Base-by-base conservation (phyloP, 169 alveolate genomes). In the Eimeria nieschulzi region DNA sequence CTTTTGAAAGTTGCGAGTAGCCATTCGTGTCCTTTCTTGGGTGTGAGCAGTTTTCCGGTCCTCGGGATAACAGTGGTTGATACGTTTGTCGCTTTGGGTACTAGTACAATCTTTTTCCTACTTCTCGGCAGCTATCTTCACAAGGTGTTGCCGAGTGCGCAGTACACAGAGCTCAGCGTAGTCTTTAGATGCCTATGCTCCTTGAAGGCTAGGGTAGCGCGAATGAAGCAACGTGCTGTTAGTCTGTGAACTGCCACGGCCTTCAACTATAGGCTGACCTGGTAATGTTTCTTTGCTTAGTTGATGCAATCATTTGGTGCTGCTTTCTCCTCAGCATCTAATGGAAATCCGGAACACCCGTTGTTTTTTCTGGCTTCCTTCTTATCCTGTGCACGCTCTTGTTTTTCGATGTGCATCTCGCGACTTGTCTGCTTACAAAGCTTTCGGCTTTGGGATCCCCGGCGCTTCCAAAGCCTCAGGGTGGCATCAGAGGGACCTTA, bases 61-160 rank as follows among this genome's bases (percentile, higher is more conserved):
- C 88, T 80, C 46, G 88, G 88, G 12, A 61, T 80, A 13, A 25
- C 88, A 7, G 33, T 80, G 8, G 88, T 66, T 59, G 88, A 80
- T 17, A 33, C 75, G 9, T 80, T 56, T 33, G 56, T 61, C n/a
- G 51, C 76, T 61, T 26, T 80, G 88, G 19, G 88, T 61, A 56
- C 61, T n/a, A 80, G 88, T 39, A 80, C 76, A 15, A 59, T 26
- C 33, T 9, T 80, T 39, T 80, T 80, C 88, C 19, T 66, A 6
- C 68, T 46, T 61, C 75, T 80, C 56, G 88, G 88, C 55, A 59
- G 76, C 56, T 80, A 80, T 73, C 88, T 80, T 26, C 88, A 80
- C 75, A 80, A 59, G 61, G 23, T 80, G 55, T 51, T 56, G 88
- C 88, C 75, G 33, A 59, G 88, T 80, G 19, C 3, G 88, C 21